Evolutionary conservation across 2,329 filamentous ascomycete genomes (phyloP).

Genomic region (Phyllosticta capitalensis): DNA sequence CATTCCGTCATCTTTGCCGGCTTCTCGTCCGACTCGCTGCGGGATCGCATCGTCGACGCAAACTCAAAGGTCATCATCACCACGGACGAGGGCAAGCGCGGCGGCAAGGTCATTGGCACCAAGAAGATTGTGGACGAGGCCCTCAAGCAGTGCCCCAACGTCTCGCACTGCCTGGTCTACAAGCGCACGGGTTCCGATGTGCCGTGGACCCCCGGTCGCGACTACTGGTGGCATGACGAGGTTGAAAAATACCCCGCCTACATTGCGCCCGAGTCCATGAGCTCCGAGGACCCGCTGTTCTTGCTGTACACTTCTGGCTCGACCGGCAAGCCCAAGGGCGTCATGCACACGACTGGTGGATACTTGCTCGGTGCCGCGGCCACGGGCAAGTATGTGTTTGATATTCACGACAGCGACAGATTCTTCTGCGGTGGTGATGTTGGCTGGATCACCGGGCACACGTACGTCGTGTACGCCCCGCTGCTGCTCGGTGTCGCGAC

Average conservation of each 20-base stretch:
- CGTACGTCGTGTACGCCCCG: slow-evolving; percentile 95
- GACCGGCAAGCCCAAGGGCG: slow-evolving; percentile 96
- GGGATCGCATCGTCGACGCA: slow-evolving; percentile 88
- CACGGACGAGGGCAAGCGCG: slow-evolving; percentile 93
- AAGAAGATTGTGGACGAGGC: slow-evolving; percentile 99
- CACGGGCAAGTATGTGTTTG: slow-evolving; percentile 97
- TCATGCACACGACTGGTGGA: slow-evolving; percentile 93
- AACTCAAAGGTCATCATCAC: slow-evolving; percentile 92
- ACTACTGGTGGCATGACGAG: slow-evolving; percentile 98
- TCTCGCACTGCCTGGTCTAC: slow-evolving; percentile 79
- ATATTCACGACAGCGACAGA: slow-evolving; percentile 85
- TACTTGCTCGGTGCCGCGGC: slow-evolving; percentile 89
- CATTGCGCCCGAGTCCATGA: slow-evolving; percentile 79
- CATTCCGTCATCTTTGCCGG: slow-evolving; percentile 98
- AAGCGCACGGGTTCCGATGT: slow-evolving; percentile 91
- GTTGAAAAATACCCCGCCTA: slow-evolving; percentile 93
- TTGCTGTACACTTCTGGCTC: slow-evolving; percentile 96
- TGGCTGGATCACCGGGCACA: slow-evolving; percentile 98
- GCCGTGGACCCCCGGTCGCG: slow-evolving; percentile 79
- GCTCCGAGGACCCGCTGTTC: slow-evolving; percentile 92
- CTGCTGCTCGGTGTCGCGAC: slow-evolving; percentile 87
- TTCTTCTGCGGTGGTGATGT: slow-evolving; percentile 99
- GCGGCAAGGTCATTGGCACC: slow-evolving; percentile 92
- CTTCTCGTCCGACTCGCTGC: slow-evolving; percentile 91
- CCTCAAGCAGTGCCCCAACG: slow-evolving; percentile 87